phyloP scores from a whole-genome alignment of 768 basidiomycete species.

The Coprinopsis sp. region DNA sequence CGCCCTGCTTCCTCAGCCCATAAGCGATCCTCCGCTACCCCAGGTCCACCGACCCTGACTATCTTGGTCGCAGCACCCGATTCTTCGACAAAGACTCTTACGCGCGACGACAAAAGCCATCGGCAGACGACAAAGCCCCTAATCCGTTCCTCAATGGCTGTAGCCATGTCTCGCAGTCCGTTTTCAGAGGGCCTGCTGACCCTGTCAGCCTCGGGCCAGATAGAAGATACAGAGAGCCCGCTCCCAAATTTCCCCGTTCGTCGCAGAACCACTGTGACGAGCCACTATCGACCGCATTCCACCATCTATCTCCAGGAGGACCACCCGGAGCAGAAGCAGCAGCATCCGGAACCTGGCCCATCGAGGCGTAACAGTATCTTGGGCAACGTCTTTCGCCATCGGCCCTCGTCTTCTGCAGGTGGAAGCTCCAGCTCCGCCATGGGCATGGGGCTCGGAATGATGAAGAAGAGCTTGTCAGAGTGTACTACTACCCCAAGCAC shows the following conservation, averaged over 20 bases:
- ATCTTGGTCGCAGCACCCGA: too few species aligned
- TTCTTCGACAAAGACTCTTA: too few species aligned
- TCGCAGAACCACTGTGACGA: conserved; percentile 14
- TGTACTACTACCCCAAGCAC: too few species aligned
- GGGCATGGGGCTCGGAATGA: conserved; percentile 34
- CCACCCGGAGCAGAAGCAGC: background rate
- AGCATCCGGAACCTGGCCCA: too few species aligned
- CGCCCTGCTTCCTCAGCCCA: conserved; percentile 1
- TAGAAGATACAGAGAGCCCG: conserved; percentile 1
- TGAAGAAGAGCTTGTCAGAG: conserved; percentile 22
- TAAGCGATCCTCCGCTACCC: conserved; percentile 2
- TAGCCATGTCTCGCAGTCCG: conserved; percentile 5
- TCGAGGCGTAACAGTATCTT: conserved; percentile 6
- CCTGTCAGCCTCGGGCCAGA: conserved; percentile 7
- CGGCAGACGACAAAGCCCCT: too few species aligned
- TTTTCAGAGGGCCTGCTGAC: conserved; percentile 4
- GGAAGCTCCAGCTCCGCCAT: conserved; percentile 29
- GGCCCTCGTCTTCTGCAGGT: too few species aligned
- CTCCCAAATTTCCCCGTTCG: conserved; percentile 5
- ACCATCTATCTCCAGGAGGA: conserved; percentile 23
- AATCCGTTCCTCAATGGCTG: too few species aligned
- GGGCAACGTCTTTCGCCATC: conserved; percentile 5
- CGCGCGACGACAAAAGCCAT: too few species aligned
- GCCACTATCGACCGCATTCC: conserved; percentile 40
- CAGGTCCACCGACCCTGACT: conserved; percentile 4